A percentile compares a stretch with the other conserved stretches of the same genome.
Evolutionary conservation across 2,329 filamentous ascomycete genomes (phyloP).

Genomic region (Corniculantispora saksenae): DNA sequence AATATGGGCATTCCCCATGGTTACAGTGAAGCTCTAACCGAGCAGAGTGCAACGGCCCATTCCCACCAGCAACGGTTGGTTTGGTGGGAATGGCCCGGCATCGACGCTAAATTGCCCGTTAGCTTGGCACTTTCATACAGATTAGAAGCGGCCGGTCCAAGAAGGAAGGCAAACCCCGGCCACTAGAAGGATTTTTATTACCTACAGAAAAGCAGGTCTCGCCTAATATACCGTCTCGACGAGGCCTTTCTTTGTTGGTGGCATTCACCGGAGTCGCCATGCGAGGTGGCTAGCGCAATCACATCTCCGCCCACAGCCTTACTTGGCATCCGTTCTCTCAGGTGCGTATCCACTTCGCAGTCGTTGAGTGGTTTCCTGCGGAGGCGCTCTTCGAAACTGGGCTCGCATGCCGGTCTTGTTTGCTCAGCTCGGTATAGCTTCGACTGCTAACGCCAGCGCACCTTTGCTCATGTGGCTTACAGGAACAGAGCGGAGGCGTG

Average conservation of each 20-base stretch:
- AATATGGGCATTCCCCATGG: too few relatives aligned
- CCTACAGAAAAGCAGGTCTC: not conserved
- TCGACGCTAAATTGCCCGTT: not conserved
- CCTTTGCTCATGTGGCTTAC: not conserved
- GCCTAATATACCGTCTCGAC: not conserved
- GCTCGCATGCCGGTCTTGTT: not conserved
- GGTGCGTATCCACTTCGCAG: not conserved
- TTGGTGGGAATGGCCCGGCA: not conserved
- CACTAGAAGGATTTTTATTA: not conserved
- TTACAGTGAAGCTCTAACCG: not conserved
- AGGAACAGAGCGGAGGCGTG: not conserved
- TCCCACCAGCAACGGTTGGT: not conserved
- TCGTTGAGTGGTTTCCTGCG: not conserved
- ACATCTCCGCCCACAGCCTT: slow-evolving; percentile 11
- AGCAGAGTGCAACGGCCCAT: not conserved
- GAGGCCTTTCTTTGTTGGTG: not conserved
- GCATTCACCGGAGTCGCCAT: not conserved
- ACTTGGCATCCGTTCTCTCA: not conserved
- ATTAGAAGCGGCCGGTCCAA: not conserved
- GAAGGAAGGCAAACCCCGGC: not conserved
- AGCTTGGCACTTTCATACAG: not conserved
- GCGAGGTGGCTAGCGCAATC: not conserved
- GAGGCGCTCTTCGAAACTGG: not conserved
- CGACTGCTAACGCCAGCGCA: not conserved
- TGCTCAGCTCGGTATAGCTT: not conserved